Evolutionary conservation across 2,329 filamentous ascomycete species (phyloP).

Genomic region (Neonectria neomacrospora): DNA sequence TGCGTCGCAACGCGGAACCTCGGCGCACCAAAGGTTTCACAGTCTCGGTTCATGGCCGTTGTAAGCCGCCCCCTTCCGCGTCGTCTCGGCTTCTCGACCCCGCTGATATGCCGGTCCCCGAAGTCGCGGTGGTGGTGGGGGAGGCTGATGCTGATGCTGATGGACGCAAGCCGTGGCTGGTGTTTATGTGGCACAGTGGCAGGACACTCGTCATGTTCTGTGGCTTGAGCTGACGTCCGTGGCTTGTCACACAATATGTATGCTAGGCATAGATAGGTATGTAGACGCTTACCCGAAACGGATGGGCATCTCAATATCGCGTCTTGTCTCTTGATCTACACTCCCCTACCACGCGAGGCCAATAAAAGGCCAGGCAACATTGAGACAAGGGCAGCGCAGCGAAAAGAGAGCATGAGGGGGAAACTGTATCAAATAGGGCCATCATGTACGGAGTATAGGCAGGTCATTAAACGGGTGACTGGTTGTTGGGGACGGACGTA

Average conservation of each 20-base stretch:
- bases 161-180: constrained; percentile 10
- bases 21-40: constrained; percentile 1
- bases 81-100: constrained; percentile 33
- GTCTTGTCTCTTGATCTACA: not conserved
- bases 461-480: not conserved
- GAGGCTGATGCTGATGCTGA: constrained; percentile 43
- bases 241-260: too few relatives aligned
- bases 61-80: constrained; percentile 43
- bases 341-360: not conserved
- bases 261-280: too few relatives aligned
- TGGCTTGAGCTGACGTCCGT: constrained; percentile 18
- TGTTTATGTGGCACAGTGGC: not conserved
- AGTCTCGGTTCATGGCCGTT: constrained; percentile 30
- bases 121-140: constrained; percentile 33
- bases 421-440: not conserved
- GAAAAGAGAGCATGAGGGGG: not conserved
- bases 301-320: not conserved
- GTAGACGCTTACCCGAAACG: not conserved
- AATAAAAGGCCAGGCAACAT: not conserved
- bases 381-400: not conserved
- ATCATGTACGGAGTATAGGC: not conserved
- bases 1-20: constrained; percentile 29
- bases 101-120: constrained; percentile 21
- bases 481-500: not conserved
- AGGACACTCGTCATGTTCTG: constrained; percentile 4